Evolutionary conservation across 371 early-diverging fungal genomes (phyloP).

Genomic region (Saksenaea oblongispora): DNA sequence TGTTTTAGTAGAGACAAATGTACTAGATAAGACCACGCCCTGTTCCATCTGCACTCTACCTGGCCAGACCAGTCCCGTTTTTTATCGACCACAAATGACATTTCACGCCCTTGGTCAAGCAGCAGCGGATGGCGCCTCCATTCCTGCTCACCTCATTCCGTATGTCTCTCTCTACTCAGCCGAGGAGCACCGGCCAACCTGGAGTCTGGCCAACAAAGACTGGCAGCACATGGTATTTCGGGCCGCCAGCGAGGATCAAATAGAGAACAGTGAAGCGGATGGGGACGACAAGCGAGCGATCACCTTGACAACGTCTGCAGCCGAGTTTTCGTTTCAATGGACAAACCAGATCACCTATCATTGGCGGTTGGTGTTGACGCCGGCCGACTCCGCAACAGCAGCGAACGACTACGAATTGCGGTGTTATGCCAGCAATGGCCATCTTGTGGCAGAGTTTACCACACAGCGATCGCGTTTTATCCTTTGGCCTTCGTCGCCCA

Average conservation of each 20-base stretch:
- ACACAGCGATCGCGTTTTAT: conserved; percentile 2
- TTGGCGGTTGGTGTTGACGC: conserved; percentile 17
- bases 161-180: conserved; percentile 23
- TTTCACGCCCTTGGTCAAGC: conserved; percentile 12
- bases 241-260: not conserved
- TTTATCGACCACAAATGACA: conserved; percentile 21
- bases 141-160: conserved; percentile 9
- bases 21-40: not conserved
- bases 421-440: conserved; percentile 10
- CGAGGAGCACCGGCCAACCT: conserved; percentile 15
- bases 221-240: conserved; percentile 31
- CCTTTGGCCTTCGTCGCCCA: conserved; percentile 3
- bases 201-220: conserved; percentile 29
- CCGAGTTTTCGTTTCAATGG: conserved; percentile 20
- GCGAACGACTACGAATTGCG: conserved; percentile 13
- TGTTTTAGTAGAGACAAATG: conserved; percentile 3
- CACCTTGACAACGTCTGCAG: conserved; percentile 27
- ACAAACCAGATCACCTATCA: conserved; percentile 11
- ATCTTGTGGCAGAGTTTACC: conserved; percentile 12
- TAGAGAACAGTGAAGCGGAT: too few relatives aligned
- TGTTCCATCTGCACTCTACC: conserved; percentile 13
- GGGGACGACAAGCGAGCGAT: conserved; percentile 5
- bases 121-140: not conserved
- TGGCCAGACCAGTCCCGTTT: conserved; percentile 5
- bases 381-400: conserved; percentile 8